Evolutionary conservation across 306 rosid genomes (phyloP).

Genomic region (Crotalaria pallida): DNA sequence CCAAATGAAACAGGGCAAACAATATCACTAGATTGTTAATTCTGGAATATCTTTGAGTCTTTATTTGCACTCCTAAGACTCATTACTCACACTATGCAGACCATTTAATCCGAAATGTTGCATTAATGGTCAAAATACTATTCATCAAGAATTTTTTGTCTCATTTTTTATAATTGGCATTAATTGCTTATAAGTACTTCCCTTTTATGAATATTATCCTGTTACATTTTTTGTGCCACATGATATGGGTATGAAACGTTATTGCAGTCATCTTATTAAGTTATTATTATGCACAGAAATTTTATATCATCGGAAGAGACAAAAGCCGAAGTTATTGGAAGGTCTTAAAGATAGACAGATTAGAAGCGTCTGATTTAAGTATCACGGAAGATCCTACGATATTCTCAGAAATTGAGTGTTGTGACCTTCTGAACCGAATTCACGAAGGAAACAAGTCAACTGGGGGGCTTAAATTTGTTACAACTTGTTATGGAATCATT

Average conservation of each 20-base stretch:
- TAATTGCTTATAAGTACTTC: neutral
- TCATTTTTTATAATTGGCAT: neutral
- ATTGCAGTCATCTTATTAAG: neutral
- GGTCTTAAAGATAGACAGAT: constrained; percentile 81
- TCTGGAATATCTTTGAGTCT: neutral
- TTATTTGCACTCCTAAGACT: neutral
- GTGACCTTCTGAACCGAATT: constrained; percentile 74
- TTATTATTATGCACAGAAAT: constrained; percentile 55
- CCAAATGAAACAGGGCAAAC: neutral
- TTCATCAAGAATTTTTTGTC: neutral
- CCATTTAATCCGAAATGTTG: neutral
- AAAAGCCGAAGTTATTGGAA: constrained; percentile 77
- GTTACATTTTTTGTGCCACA: neutral
- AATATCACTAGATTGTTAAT: too few species aligned
- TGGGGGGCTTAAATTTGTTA: constrained; percentile 92
- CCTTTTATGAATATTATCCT: neutral
- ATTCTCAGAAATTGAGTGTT: constrained; percentile 77
- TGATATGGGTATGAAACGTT: neutral
- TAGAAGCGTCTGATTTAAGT: constrained; percentile 61
- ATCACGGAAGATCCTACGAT: constrained; percentile 62
- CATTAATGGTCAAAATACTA: neutral
- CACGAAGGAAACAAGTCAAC: constrained; percentile 85
- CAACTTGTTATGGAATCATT: constrained; percentile 85
- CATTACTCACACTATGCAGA: neutral
- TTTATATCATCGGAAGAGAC: constrained; percentile 91